Percentiles rank a stretch among this genome's conserved stretches.
These are phyloP conservation scores for Magnolia sinica DNA, from an alignment of 164 flowering plant genomes.

Conservation along the genomic window DNA sequence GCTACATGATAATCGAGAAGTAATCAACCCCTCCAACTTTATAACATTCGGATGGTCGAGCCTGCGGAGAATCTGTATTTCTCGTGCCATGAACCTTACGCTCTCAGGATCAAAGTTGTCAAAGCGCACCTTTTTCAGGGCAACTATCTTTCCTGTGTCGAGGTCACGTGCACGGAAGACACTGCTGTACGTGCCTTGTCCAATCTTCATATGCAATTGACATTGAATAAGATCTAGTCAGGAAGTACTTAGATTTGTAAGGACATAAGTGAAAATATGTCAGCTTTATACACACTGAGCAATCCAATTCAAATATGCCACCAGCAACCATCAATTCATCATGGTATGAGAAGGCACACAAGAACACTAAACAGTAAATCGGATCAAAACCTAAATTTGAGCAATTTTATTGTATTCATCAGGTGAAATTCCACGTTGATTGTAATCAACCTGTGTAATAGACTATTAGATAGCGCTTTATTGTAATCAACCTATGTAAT, in stretches of 20 bases:
- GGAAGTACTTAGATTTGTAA: conserved; percentile 6
- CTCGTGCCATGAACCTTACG: conserved; percentile 93
- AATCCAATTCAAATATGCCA: neutral
- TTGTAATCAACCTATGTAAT: too few species aligned
- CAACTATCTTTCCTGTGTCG: conserved; percentile 66
- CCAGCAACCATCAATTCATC: neutral
- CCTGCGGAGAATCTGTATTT: conserved; percentile 75
- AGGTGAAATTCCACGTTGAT: neutral
- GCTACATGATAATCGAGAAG: conserved; percentile 67
- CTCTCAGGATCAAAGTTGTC: conserved; percentile 88
- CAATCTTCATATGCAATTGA: conserved; percentile 48
- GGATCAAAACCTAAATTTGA: neutral
- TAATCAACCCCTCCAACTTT: conserved; percentile 79
- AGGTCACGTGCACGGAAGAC: conserved; percentile 78
- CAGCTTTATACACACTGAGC: neutral
- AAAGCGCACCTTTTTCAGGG: conserved; percentile 83
- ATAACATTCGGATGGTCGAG: conserved; percentile 88
- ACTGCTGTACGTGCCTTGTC: conserved; percentile 95
- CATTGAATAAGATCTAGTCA: conserved; percentile 11
- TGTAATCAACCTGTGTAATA: too few species aligned
- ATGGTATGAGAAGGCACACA: neutral
- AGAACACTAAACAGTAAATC: neutral
- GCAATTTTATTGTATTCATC: neutral
- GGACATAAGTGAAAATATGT: neutral
- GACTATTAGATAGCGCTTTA: too few species aligned